Evolutionary conservation across 495 filamentous ascomycete genomes (phyloP).

Genomic region (Hypoxylon trugodes): DNA sequence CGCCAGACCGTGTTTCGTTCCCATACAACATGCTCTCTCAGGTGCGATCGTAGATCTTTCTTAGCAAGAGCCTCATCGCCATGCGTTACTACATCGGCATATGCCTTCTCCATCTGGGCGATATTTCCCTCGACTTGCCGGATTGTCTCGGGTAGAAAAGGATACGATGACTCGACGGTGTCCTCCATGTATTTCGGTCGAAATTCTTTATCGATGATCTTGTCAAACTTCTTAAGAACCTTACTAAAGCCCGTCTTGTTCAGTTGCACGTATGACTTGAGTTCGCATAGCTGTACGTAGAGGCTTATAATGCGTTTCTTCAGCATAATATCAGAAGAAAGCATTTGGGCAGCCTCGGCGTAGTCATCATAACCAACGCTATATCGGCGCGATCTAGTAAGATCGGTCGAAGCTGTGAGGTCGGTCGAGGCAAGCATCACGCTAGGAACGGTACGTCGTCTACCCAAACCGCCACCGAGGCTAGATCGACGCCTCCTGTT

Average conservation of each 20-base stretch:
- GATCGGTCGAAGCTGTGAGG: conserved; percentile 63
- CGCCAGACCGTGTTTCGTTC: conserved; percentile 98
- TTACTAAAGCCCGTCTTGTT: conserved; percentile 97
- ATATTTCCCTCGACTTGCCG: conserved; percentile 75
- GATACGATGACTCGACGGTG: conserved; percentile 75
- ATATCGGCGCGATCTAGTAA: conserved; percentile 60
- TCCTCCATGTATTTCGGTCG: conserved; percentile 76
- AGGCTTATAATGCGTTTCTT: conserved; percentile 88
- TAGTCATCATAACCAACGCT: conserved; percentile 75
- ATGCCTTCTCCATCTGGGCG: conserved; percentile 74
- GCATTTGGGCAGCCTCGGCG: conserved; percentile 75
- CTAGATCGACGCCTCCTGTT: conserved; percentile 50
- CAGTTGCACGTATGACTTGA: conserved; percentile 94
- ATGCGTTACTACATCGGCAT: conserved; percentile 81
- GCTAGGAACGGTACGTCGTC: conserved; percentile 48
- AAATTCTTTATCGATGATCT: conserved; percentile 84
- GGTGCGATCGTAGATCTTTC: conserved; percentile 86
- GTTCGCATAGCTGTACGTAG: conserved; percentile 93
- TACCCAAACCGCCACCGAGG: conserved; percentile 41
- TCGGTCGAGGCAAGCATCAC: conserved; percentile 57
- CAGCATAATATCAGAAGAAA: conserved; percentile 82
- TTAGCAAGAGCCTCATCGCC: conserved; percentile 77
- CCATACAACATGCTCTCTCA: conserved; percentile 98
- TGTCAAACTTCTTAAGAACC: conserved; percentile 98
- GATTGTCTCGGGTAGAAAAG: conserved; percentile 77